A percentile compares a stretch with the other conserved stretches of the same genome.
Conservation (phyloP, 2,329 filamentous ascomycete genomes). For the Scortechinia acanthostroma region DNA sequence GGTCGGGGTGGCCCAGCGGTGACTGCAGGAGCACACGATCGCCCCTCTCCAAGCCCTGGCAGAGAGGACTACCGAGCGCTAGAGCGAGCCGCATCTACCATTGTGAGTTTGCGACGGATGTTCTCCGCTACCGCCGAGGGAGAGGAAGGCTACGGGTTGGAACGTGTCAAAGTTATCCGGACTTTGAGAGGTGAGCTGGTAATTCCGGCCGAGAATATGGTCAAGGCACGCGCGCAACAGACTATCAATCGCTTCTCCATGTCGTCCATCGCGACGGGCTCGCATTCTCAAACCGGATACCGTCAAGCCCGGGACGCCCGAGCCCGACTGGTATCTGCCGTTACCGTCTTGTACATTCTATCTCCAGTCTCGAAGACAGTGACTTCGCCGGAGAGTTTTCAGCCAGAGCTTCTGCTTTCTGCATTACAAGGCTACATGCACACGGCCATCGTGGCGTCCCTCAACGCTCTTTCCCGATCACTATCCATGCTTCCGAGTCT, state of each 20-base stretch:
- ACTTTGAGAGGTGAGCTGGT: constrained; percentile 47
- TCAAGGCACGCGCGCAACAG: constrained; percentile 48
- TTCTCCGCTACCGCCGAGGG: constrained; percentile 36
- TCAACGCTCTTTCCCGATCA: constrained; percentile 45
- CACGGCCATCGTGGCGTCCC: constrained; percentile 47
- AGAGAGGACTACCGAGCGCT: constrained; percentile 48
- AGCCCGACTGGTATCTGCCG: constrained; percentile 45
- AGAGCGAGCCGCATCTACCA: constrained; percentile 44
- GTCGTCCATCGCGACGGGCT: constrained; percentile 22
- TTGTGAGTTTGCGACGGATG: constrained; percentile 43
- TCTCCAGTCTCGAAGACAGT: constrained; percentile 36
- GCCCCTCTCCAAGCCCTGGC: no score
- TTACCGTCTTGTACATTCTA: constrained; percentile 53
- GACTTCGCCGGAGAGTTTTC: constrained; percentile 28
- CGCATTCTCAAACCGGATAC: constrained; percentile 35
- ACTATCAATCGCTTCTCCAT: constrained; percentile 56
- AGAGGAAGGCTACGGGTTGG: constrained; percentile 45
- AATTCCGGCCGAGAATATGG: constrained; percentile 42
- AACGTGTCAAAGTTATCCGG: constrained; percentile 42
- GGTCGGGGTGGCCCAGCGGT: constrained; percentile 21
- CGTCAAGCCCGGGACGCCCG: constrained; percentile 54
- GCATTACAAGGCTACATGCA: constrained; percentile 55
- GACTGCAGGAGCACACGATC: constrained; percentile 3
- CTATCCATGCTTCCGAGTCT: constrained; percentile 49
- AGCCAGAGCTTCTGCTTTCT: constrained; percentile 45